These are phyloP conservation scores for Solanum corneliomulleri DNA, from an alignment of 257 asterid species.

Conservation along the genomic window DNA sequence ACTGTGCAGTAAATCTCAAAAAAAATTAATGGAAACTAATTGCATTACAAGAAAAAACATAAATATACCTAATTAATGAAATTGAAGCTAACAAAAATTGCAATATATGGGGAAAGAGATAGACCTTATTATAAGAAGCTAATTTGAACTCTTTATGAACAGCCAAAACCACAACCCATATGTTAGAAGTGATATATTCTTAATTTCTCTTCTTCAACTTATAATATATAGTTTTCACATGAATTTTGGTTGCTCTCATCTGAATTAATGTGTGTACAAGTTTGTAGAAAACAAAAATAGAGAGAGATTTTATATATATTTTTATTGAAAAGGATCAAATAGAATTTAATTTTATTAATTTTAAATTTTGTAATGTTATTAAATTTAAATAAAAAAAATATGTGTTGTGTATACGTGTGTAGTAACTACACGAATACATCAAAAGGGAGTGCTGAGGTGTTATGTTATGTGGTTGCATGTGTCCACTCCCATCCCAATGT, in stretches of 20 bases:
- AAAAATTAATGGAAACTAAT: too few relatives aligned
- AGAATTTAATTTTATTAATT: too few relatives aligned
- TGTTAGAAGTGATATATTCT: neutral
- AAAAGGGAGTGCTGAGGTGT: neutral
- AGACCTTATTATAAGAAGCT: neutral
- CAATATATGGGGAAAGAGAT: neutral
- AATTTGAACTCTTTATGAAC: neutral
- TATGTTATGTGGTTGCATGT: neutral
- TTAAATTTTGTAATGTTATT: too few relatives aligned
- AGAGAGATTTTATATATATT: too few relatives aligned
- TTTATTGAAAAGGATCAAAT: too few relatives aligned
- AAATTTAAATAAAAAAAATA: too few relatives aligned
- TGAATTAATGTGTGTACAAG: neutral
- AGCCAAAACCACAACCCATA: neutral
- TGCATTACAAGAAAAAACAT: neutral
- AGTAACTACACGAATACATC: too few relatives aligned
- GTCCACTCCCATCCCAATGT: neutral
- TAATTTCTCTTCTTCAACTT: neutral
- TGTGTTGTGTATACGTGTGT: too few relatives aligned
- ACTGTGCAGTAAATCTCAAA: neutral
- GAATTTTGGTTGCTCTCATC: neutral
- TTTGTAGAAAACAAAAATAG: too few relatives aligned
- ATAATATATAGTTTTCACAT: neutral
- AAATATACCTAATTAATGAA: neutral
- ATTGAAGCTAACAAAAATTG: neutral